phyloP scores from a whole-genome alignment of 192 early-diverging fungal genomes.

The Gonapodya sp. region DNA sequence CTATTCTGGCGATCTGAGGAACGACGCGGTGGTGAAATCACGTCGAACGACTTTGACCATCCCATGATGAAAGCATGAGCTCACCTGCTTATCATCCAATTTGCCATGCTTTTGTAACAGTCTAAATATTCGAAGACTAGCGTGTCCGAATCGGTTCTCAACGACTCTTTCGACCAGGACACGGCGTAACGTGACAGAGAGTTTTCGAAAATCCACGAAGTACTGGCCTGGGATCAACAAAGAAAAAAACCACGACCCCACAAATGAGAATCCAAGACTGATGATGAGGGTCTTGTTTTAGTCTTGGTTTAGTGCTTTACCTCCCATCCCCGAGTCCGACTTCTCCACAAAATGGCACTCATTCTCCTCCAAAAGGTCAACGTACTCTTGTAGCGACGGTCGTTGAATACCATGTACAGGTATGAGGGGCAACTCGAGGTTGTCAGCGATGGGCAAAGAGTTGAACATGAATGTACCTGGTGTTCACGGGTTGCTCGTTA shows the following conservation, averaged over 20 bases:
- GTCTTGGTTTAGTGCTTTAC: no score
- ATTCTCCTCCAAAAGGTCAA: neutral
- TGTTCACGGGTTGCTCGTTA: neutral
- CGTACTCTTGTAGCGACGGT: neutral
- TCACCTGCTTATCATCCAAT: constrained; percentile 8
- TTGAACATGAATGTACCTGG: neutral
- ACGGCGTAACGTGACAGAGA: neutral
- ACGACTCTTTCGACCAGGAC: neutral
- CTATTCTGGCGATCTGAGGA: neutral
- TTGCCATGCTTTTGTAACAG: neutral
- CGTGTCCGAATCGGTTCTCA: neutral
- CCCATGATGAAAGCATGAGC: no score
- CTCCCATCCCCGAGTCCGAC: neutral
- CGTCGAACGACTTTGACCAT: no score
- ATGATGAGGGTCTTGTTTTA: no score
- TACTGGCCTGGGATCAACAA: neutral
- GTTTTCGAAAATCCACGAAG: neutral
- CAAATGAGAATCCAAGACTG: no score
- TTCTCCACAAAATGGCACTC: neutral
- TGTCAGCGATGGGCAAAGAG: neutral
- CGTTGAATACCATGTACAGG: neutral
- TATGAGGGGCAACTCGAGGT: neutral
- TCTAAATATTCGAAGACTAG: neutral
- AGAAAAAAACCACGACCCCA: no score
- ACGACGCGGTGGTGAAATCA: neutral